Evolutionary conservation across 176 grass and related monocot species (phyloP).

Genomic region (Puya raimondii): DNA sequence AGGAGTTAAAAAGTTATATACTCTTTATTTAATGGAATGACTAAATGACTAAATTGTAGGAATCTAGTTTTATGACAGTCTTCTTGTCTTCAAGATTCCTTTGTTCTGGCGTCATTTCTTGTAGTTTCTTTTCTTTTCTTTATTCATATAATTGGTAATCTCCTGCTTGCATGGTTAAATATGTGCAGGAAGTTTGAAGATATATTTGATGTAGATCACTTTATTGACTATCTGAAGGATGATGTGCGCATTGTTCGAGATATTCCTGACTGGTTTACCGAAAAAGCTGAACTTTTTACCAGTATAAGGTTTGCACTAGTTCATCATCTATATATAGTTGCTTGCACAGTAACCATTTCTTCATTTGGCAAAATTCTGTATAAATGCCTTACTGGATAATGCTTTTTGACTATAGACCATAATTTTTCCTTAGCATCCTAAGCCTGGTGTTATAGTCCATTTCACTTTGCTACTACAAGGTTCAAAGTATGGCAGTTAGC

Average conservation of each 20-base stretch:
- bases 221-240: constrained; percentile 96
- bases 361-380: not conserved
- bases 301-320: constrained; percentile 69
- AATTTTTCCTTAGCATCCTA: too few relatives aligned
- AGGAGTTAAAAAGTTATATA: too few relatives aligned
- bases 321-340: constrained; percentile 13
- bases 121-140: too few relatives aligned
- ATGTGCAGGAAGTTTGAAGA: constrained; percentile 92
- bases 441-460: too few relatives aligned
- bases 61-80: not conserved
- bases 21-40: too few relatives aligned
- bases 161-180: too few relatives aligned
- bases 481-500: too few relatives aligned
- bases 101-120: too few relatives aligned
- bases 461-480: too few relatives aligned
- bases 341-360: constrained; percentile 2
- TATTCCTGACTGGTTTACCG: constrained; percentile 97
- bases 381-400: not conserved
- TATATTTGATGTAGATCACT: constrained; percentile 97
- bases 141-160: too few relatives aligned
- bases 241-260: constrained; percentile 80
- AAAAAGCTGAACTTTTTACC: constrained; percentile 91
- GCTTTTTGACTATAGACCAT: too few relatives aligned
- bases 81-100: too few relatives aligned
- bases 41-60: not conserved